A percentile compares a stretch with the other conserved stretches of the same genome.
These are phyloP conservation scores for Phytophthora chlamydospora DNA, from an alignment of 352 stramenopile species.

Conservation along the genomic window DNA sequence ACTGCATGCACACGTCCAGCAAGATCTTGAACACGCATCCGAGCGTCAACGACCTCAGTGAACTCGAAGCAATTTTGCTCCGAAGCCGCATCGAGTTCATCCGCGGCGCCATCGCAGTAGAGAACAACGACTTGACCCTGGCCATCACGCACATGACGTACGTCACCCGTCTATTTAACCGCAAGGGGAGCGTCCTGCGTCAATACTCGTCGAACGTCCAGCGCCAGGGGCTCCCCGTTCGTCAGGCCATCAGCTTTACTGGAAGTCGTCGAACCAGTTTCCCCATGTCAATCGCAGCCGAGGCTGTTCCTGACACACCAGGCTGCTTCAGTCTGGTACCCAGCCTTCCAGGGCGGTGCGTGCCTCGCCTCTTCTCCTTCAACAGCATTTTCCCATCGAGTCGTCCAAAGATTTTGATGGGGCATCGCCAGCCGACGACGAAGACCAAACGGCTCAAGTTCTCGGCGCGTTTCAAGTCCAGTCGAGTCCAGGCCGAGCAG, in stretches of 20 bases:
- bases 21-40: slow-evolving; percentile 63
- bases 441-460: slow-evolving; percentile 16
- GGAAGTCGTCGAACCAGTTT: slow-evolving; percentile 35
- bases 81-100: slow-evolving; percentile 81
- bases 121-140: slow-evolving; percentile 71
- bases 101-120: slow-evolving; percentile 65
- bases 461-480: slow-evolving; percentile 11
- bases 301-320: slow-evolving; percentile 5
- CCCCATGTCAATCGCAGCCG: slow-evolving; percentile 15
- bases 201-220: slow-evolving; percentile 59
- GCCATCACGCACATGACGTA: slow-evolving; percentile 71
- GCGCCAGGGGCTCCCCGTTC: slow-evolving; percentile 30
- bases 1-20: slow-evolving; percentile 79
- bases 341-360: slow-evolving; percentile 35
- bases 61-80: slow-evolving; percentile 66
- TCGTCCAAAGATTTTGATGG: background rate
- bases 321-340: slow-evolving; percentile 19
- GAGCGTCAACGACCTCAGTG: slow-evolving; percentile 47
- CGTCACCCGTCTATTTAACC: slow-evolving; percentile 66
- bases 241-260: slow-evolving; percentile 31
- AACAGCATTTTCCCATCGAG: slow-evolving; percentile 42
- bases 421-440: slow-evolving; percentile 1
- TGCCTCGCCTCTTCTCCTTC: slow-evolving; percentile 53
- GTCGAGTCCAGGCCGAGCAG: slow-evolving; percentile 59
- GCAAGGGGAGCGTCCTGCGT: slow-evolving; percentile 63